Evolutionary conservation across 352 stramenopile species (phyloP).

Genomic region (Phytophthora citrophthora): DNA sequence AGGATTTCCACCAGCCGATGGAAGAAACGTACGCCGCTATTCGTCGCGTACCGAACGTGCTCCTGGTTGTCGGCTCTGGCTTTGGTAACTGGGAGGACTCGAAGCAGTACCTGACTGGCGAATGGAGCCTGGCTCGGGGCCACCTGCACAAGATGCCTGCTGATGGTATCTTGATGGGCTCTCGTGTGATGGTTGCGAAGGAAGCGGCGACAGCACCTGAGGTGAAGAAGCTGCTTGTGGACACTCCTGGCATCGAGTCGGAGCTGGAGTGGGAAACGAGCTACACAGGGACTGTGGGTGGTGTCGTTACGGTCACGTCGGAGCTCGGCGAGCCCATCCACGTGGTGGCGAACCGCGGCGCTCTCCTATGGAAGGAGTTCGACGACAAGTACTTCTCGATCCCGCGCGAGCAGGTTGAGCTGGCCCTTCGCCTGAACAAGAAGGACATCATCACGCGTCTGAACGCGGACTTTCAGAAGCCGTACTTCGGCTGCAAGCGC

Average conservation of each 20-base stretch:
- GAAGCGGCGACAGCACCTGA: conserved; percentile 82
- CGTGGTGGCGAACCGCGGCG: conserved; percentile 83
- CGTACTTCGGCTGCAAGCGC: conserved; percentile 82
- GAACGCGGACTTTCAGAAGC: conserved; percentile 91
- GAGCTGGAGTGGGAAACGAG: conserved; percentile 83
- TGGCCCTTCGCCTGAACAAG: conserved; percentile 76
- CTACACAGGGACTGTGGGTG: conserved; percentile 72
- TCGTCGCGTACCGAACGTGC: conserved; percentile 74
- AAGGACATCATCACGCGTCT: conserved; percentile 78
- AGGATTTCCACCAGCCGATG: conserved; percentile 88
- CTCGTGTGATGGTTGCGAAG: conserved; percentile 87
- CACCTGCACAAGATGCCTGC: conserved; percentile 73
- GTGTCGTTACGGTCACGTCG: conserved; percentile 83
- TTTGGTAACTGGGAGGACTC: conserved; percentile 89
- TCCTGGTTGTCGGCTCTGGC: conserved; percentile 88
- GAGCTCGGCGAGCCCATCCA: conserved; percentile 89
- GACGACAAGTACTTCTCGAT: conserved; percentile 89
- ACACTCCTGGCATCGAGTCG: conserved; percentile 71
- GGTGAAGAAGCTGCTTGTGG: conserved; percentile 87
- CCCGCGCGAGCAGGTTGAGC: conserved; percentile 70
- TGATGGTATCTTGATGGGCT: conserved; percentile 84
- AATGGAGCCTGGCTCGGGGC: conserved; percentile 77
- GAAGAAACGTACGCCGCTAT: conserved; percentile 80
- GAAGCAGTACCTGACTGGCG: conserved; percentile 80
- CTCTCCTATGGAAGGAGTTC: conserved; percentile 82